Conservation (phyloP, 2,329 filamentous ascomycete genomes). For the Byssoonygena ceratinophila region DNA sequence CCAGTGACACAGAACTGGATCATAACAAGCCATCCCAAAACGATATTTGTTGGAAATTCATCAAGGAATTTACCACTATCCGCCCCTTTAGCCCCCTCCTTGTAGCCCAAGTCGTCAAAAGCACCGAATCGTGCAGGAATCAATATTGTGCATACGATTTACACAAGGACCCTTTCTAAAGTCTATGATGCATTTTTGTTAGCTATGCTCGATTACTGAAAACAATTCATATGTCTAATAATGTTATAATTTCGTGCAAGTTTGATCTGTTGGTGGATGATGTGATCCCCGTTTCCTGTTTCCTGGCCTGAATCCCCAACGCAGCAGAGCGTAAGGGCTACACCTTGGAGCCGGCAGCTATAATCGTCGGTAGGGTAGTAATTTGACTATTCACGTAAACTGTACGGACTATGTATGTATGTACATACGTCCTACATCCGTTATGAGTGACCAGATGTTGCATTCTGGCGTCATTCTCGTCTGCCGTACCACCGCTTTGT, state of each 20-base stretch:
- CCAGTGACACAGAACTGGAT: slow-evolving; percentile 72
- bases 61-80: slow-evolving; percentile 47
- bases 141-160: not conserved
- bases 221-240: not conserved
- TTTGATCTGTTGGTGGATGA: not conserved
- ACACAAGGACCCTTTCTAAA: too few species aligned
- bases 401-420: too few species aligned
- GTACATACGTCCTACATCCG: too few species aligned
- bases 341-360: too few species aligned
- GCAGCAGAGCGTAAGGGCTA: too few species aligned
- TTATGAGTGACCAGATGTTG: too few species aligned
- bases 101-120: slow-evolving; percentile 17
- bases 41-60: slow-evolving; percentile 49
- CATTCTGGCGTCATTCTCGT: too few species aligned
- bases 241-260: too few species aligned
- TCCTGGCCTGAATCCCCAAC: not conserved
- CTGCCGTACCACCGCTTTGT: too few species aligned
- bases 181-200: not conserved
- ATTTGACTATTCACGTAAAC: too few species aligned
- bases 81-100: slow-evolving; percentile 24
- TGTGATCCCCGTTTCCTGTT: not conserved
- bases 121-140: slow-evolving; percentile 18
- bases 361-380: too few species aligned
- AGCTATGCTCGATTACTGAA: not conserved
- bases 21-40: slow-evolving; percentile 47